Percentiles rank a stretch among this genome's conserved stretches.
phyloP scores from a whole-genome alignment of 2,329 filamentous ascomycete species.

The Hypoxylon sp. region DNA sequence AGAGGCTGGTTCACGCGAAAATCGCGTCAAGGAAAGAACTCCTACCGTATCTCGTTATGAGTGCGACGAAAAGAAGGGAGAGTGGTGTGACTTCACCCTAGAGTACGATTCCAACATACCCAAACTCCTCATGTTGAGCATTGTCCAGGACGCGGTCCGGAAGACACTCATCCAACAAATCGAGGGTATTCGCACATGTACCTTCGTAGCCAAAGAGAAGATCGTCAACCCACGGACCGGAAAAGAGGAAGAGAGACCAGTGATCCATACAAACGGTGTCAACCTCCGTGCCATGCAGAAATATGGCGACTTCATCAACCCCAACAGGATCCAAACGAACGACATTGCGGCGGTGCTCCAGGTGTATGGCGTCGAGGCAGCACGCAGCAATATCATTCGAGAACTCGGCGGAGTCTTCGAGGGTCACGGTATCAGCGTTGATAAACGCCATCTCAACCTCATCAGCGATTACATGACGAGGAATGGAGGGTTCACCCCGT shows the following conservation, averaged over 20 bases:
- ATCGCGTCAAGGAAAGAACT: conserved; percentile 74
- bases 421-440: conserved; percentile 92
- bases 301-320: conserved; percentile 87
- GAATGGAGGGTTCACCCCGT: conserved; percentile 88
- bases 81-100: conserved; percentile 84
- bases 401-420: conserved; percentile 90
- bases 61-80: conserved; percentile 81
- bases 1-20: conserved; percentile 66
- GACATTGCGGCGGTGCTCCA: conserved; percentile 88
- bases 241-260: conserved; percentile 64
- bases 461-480: conserved; percentile 99
- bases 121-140: conserved; percentile 92
- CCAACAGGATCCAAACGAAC: conserved; percentile 90
- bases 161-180: conserved; percentile 91
- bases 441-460: conserved; percentile 91
- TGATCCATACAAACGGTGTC: conserved; percentile 85
- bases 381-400: conserved; percentile 85
- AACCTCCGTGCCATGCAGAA: conserved; percentile 94
- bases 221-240: conserved; percentile 64
- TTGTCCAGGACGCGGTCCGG: conserved; percentile 86
- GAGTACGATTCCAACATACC: conserved; percentile 85
- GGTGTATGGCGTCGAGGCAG: conserved; percentile 94
- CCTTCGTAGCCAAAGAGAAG: conserved; percentile 74
- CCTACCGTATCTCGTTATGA: conserved; percentile 81
- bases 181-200: conserved; percentile 80